Conservation (phyloP, 2,329 filamentous ascomycete genomes). For the Trichoderma pleuroti region DNA sequence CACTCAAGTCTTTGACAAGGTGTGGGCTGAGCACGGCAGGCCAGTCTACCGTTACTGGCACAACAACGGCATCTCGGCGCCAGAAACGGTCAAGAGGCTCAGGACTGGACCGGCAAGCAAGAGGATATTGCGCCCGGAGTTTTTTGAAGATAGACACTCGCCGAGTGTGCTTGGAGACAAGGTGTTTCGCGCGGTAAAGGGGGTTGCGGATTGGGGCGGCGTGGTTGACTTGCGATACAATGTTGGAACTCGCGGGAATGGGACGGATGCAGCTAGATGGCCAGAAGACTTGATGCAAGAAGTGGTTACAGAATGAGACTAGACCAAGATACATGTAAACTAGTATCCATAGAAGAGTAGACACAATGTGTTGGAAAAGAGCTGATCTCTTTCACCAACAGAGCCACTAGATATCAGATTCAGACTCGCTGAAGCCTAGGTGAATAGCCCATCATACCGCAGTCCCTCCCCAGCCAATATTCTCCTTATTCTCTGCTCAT, state of each 20-base stretch:
- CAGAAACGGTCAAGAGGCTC: background rate
- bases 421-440: background rate
- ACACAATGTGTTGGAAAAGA: background rate
- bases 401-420: background rate
- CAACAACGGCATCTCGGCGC: background rate
- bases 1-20: background rate
- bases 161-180: background rate
- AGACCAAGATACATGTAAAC: no score
- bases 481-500: background rate
- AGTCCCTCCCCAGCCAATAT: background rate
- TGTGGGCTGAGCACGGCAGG: background rate
- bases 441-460: background rate
- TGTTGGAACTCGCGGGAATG: background rate
- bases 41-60: background rate
- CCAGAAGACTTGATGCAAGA: background rate
- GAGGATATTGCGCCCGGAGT: background rate
- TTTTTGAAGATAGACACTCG: background rate
- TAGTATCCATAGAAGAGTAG: background rate
- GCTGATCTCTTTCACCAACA: background rate
- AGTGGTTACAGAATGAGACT: background rate
- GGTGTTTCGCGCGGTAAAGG: background rate
- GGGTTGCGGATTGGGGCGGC: background rate
- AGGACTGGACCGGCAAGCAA: background rate
- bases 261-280: background rate
- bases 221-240: background rate